These are phyloP conservation scores for Penicillium roqueforti DNA, from an alignment of 495 filamentous ascomycete genomes.

Conservation along the genomic window DNA sequence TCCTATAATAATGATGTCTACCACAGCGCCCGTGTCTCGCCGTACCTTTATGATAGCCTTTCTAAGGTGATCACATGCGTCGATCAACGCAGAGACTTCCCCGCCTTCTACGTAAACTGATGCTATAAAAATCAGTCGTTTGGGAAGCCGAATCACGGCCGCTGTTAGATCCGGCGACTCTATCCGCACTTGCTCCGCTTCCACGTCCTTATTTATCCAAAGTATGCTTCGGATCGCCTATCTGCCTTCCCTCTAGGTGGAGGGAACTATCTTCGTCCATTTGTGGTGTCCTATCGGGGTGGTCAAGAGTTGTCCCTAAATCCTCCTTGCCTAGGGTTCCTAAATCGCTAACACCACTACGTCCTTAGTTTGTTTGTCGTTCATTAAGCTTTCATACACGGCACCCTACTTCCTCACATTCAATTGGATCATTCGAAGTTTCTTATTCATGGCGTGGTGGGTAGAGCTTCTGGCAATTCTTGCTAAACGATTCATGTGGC, in stretches of 20 bases:
- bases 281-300: conserved; percentile 28
- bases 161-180: conserved; percentile 28
- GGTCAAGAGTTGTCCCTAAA: conserved; percentile 19
- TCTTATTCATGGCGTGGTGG: conserved; percentile 26
- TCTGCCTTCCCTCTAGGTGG: conserved; percentile 14
- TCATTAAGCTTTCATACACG: conserved; percentile 29
- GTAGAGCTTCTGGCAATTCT: conserved; percentile 27
- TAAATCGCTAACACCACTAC: conserved; percentile 22
- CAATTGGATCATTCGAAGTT: conserved; percentile 24
- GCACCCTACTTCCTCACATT: conserved; percentile 29
- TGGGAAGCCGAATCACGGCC: conserved; percentile 18
- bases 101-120: too few species aligned
- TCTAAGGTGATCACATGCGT: too few species aligned
- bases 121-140: not conserved
- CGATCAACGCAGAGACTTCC: too few species aligned
- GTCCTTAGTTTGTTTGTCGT: conserved; percentile 18
- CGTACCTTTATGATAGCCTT: too few species aligned
- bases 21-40: too few species aligned
- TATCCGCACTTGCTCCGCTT: conserved; percentile 24
- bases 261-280: conserved; percentile 27
- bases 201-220: conserved; percentile 26
- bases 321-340: conserved; percentile 21
- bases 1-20: too few species aligned
- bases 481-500: conserved; percentile 30
- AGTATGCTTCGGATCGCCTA: conserved; percentile 32